These are phyloP conservation scores for Mucuna pruriens DNA, from an alignment of 306 rosid genomes.

Conservation along the genomic window DNA sequence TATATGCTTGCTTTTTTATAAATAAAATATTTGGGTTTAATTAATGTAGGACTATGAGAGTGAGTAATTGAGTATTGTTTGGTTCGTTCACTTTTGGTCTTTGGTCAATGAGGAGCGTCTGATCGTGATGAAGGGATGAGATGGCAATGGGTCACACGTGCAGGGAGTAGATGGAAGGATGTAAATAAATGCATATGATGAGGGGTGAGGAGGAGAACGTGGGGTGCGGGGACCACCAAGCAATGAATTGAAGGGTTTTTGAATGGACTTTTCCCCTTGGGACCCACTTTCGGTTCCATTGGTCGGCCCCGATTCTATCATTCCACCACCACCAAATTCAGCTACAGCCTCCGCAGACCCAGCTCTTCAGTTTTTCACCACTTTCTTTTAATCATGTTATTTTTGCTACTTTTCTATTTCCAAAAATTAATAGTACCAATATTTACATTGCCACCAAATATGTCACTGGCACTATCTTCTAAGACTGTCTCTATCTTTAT, in stretches of 20 bases:
- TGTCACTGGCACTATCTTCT: too few relatives aligned
- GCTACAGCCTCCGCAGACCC: background rate
- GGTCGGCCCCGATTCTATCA: background rate
- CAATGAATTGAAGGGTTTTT: background rate
- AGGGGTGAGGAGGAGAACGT: conserved; percentile 60
- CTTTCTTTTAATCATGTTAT: too few relatives aligned
- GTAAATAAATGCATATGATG: conserved; percentile 38
- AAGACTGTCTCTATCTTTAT: too few relatives aligned
- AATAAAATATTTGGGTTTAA: too few relatives aligned
- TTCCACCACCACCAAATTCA: background rate
- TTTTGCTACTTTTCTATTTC: too few relatives aligned
- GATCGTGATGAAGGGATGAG: conserved; percentile 29
- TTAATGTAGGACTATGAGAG: too few relatives aligned
- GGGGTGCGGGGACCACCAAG: conserved; percentile 57
- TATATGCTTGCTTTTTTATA: conserved; percentile 19
- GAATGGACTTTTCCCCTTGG: background rate
- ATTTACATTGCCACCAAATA: too few relatives aligned
- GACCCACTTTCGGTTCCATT: background rate
- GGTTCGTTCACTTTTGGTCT: conserved; percentile 41
- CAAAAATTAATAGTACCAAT: too few relatives aligned
- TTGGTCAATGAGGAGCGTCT: conserved; percentile 52
- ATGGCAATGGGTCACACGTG: conserved; percentile 56
- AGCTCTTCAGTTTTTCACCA: too few relatives aligned
- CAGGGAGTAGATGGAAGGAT: conserved; percentile 17
- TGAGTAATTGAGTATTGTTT: background rate